Evolutionary conservation across 2,329 filamentous ascomycete species (phyloP).

Genomic region (Sarocladium oryzae): DNA sequence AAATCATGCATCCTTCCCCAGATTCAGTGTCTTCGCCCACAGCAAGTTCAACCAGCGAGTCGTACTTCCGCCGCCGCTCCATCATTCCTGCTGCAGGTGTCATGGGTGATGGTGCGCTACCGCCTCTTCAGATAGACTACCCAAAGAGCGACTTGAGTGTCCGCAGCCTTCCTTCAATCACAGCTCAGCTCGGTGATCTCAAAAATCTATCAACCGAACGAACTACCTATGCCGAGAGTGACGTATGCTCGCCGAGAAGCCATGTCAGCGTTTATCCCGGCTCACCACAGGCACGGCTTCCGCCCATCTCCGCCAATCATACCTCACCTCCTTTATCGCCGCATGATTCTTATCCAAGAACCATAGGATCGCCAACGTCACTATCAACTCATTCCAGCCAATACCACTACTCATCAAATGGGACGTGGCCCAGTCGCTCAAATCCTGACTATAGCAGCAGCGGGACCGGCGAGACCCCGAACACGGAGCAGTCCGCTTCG

Average conservation of each 20-base stretch:
- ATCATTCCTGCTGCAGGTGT: background rate
- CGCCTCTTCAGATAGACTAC: constrained; percentile 31
- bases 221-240: background rate
- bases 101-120: constrained; percentile 23
- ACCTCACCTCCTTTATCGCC: constrained; percentile 44
- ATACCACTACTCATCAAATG: constrained; percentile 28
- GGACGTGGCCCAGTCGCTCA: constrained; percentile 26
- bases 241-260: background rate
- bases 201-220: constrained; percentile 5
- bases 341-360: constrained; percentile 37
- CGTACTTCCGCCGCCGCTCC: background rate
- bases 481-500: constrained; percentile 35
- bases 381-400: constrained; percentile 29
- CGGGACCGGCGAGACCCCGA: constrained; percentile 39
- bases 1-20: background rate
- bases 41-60: background rate
- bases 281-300: constrained; percentile 30
- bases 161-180: constrained; percentile 32
- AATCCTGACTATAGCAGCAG: constrained; percentile 35
- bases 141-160: constrained; percentile 27
- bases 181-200: constrained; percentile 7
- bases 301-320: constrained; percentile 22
- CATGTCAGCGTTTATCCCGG: constrained; percentile 22
- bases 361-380: constrained; percentile 41
- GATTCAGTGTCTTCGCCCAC: background rate